Percentiles rank a stretch among this genome's conserved stretches.
phyloP scores from a whole-genome alignment of 2,329 filamentous ascomycete genomes.

The Trichoderma lentiforme region DNA sequence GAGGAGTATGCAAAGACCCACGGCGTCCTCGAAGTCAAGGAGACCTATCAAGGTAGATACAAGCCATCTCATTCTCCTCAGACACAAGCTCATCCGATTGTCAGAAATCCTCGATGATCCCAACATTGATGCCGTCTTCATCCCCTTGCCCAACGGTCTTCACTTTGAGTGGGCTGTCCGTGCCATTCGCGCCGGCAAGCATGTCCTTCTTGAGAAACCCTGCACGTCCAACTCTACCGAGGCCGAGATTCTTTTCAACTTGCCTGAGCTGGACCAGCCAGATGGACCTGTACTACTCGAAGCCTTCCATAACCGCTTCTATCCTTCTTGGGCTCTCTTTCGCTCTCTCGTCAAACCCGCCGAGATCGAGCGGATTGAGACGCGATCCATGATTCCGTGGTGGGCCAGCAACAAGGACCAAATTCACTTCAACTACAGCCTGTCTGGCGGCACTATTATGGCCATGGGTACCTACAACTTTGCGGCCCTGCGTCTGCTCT shows the following conservation, averaged over 20 bases:
- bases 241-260: conserved; percentile 43
- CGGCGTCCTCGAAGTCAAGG: conserved; percentile 47
- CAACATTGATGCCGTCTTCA: conserved; percentile 46
- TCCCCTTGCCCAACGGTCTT: conserved; percentile 44
- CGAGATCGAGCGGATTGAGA: conserved; percentile 36
- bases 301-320: conserved; percentile 51
- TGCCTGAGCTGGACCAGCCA: conserved; percentile 31
- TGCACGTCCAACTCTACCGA: conserved; percentile 11
- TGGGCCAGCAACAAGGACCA: conserved; percentile 35
- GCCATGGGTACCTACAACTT: conserved; percentile 42
- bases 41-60: conserved; percentile 42
- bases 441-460: conserved; percentile 42
- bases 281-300: conserved; percentile 48
- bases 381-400: conserved; percentile 30
- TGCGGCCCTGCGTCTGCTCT: conserved; percentile 37
- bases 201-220: conserved; percentile 26
- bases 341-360: conserved; percentile 36
- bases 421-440: conserved; percentile 42
- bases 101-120: conserved; percentile 36
- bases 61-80: not conserved
- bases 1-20: conserved; percentile 49
- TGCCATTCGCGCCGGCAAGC: conserved; percentile 45
- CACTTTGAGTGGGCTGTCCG: conserved; percentile 48
- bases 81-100: not conserved
- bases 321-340: conserved; percentile 46